Percentiles rank a stretch among this genome's conserved stretches.
These are phyloP conservation scores for Corchorus olitorius DNA, from an alignment of 345 rosid genomes.

Conservation along the genomic window DNA sequence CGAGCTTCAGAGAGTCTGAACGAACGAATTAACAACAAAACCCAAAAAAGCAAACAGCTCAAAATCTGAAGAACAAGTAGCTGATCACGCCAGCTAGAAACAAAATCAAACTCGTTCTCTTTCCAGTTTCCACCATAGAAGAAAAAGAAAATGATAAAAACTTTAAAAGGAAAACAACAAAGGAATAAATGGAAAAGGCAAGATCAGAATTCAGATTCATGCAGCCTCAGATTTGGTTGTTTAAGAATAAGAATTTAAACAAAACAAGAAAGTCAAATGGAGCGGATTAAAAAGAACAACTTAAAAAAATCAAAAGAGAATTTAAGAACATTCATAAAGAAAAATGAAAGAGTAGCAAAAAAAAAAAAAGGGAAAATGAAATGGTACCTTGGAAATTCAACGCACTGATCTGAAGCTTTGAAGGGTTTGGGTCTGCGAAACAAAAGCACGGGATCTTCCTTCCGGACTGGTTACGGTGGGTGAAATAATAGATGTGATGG, in stretches of 20 bases:
- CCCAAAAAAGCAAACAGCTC: background rate
- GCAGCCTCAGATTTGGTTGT: background rate
- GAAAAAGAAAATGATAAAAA: background rate
- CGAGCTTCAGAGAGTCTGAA: background rate
- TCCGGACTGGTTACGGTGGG: background rate
- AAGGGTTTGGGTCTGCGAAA: background rate
- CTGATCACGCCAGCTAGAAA: background rate
- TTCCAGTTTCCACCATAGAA: background rate
- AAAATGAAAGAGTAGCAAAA: background rate
- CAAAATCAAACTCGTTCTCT: background rate
- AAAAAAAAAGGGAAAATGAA: background rate
- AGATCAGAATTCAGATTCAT: background rate
- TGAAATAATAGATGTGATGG: background rate
- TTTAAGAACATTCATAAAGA: background rate
- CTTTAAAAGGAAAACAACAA: background rate
- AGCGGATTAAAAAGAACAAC: background rate
- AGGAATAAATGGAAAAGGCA: background rate
- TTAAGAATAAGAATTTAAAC: background rate
- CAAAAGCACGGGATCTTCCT: background rate
- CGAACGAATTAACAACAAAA: background rate
- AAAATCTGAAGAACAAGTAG: background rate
- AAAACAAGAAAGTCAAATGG: background rate
- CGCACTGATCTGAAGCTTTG: background rate
- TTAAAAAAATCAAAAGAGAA: background rate
- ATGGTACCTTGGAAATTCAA: constrained; percentile 2